A percentile compares a stretch with the other conserved stretches of the same genome.
phyloP scores from a whole-genome alignment of 1,139 yeast species.

The Entelexis paramagnoliae region DNA sequence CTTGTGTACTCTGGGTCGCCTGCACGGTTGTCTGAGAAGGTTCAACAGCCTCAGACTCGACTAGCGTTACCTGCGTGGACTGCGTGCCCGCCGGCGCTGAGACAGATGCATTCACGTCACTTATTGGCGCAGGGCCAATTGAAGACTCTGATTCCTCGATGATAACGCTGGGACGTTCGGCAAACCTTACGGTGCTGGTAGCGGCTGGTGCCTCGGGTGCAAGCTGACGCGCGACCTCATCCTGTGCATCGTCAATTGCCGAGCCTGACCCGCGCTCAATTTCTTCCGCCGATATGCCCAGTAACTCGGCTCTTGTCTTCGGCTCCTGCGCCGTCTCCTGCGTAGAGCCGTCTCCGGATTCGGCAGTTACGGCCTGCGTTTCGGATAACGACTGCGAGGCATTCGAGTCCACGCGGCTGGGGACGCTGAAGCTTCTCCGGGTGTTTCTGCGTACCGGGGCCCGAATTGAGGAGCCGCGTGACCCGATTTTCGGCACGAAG shows the following conservation, averaged over 20 bases:
- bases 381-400: not conserved
- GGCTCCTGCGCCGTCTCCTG: not conserved
- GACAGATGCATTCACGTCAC: no score
- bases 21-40: not conserved
- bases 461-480: constrained; percentile 15
- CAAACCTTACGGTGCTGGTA: no score
- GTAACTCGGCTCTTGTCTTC: not conserved
- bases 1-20: not conserved
- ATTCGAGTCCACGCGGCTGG: constrained; percentile 3
- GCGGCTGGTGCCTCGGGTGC: no score
- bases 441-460: constrained; percentile 15
- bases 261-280: not conserved
- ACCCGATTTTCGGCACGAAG: constrained; percentile 30
- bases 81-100: not conserved
- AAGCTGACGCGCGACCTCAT: not conserved
- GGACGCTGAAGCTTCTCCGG: constrained; percentile 20
- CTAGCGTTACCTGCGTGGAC: not conserved
- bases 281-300: not conserved
- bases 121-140: no score
- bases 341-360: not conserved
- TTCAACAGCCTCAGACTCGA: not conserved
- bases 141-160: not conserved
- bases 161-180: not conserved
- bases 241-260: constrained; percentile 9
- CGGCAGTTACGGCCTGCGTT: not conserved